Evolutionary conservation across 129 eudicot species (phyloP).

Genomic region (Centaurea solstitialis): DNA sequence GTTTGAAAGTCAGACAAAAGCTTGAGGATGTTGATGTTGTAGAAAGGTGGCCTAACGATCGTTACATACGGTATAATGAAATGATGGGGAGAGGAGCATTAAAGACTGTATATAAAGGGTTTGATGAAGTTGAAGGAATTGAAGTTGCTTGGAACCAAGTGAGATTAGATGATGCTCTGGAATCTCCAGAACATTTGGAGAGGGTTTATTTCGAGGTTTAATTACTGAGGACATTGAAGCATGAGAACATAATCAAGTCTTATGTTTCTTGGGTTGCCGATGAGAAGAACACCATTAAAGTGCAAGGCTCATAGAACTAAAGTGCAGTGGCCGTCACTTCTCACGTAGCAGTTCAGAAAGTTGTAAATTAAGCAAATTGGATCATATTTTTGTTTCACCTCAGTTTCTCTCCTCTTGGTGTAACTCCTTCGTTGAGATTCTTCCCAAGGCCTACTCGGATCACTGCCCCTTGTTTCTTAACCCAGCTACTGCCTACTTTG

Average conservation of each 20-base stretch:
- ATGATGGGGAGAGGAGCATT: conserved; percentile 46
- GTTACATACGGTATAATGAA: conserved; percentile 48
- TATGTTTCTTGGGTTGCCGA: conserved; percentile 50
- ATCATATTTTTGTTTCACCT: too few relatives aligned
- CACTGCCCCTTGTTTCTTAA: too few relatives aligned
- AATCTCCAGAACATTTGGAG: conserved; percentile 27
- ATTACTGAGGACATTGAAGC: conserved; percentile 43
- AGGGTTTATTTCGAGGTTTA: conserved; percentile 38
- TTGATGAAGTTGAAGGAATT: conserved; percentile 54
- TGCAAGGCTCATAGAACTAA: too few relatives aligned
- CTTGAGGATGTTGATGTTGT: conserved; percentile 38
- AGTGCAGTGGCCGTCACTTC: too few relatives aligned
- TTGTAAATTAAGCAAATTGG: too few relatives aligned
- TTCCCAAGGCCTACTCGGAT: too few relatives aligned
- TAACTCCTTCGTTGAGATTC: too few relatives aligned
- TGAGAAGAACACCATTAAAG: conserved; percentile 42
- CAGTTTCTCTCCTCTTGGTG: too few relatives aligned
- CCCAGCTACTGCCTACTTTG: too few relatives aligned
- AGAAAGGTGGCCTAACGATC: conserved; percentile 39
- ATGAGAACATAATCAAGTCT: conserved; percentile 47
- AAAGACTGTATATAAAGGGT: conserved; percentile 50
- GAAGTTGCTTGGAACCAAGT: conserved; percentile 63
- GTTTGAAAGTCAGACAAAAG: conserved; percentile 3
- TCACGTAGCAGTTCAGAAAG: too few relatives aligned
- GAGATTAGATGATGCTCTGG: conserved; percentile 32